Percentiles rank a stretch among this genome's conserved stretches.
These are phyloP conservation scores for Komagataella phaffii DNA, from an alignment of 805 yeast genomes.

Conservation along the genomic window DNA sequence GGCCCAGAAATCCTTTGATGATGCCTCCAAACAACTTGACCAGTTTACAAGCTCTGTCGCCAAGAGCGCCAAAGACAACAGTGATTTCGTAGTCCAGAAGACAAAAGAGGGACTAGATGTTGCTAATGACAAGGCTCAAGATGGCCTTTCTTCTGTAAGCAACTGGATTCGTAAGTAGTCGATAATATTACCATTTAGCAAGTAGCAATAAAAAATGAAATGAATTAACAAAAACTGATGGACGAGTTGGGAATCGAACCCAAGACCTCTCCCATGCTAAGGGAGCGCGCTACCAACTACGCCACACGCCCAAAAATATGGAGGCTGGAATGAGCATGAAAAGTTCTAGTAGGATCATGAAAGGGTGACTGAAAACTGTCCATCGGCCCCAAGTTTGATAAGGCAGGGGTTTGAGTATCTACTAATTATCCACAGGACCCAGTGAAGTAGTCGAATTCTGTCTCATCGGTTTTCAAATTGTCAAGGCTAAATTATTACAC, in stretches of 20 bases:
- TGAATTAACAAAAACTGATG: slow-evolving; percentile 13
- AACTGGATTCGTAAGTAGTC: slow-evolving; percentile 7
- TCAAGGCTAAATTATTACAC: too few species aligned
- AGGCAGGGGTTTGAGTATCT: too few species aligned
- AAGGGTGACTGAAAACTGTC: too few species aligned
- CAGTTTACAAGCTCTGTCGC: slow-evolving; percentile 3
- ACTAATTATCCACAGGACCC: too few species aligned
- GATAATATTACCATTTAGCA: background rate
- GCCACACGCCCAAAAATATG: slow-evolving; percentile 51
- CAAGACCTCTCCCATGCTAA: slow-evolving; percentile 75
- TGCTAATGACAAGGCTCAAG: slow-evolving; percentile 11
- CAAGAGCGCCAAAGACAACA: slow-evolving; percentile 10
- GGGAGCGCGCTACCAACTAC: slow-evolving; percentile 78
- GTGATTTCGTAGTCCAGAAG: slow-evolving; percentile 5
- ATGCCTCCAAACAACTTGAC: slow-evolving; percentile 8
- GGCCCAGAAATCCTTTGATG: slow-evolving; percentile 18
- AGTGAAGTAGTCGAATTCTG: too few species aligned
- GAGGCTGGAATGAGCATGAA: background rate
- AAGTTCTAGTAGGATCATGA: too few species aligned
- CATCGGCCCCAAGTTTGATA: too few species aligned
- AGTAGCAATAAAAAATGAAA: background rate
- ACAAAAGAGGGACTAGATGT: slow-evolving; percentile 7
- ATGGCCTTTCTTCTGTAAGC: slow-evolving; percentile 7
- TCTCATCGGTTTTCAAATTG: too few species aligned
- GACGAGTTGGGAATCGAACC: slow-evolving; percentile 76